A percentile compares a stretch with the other conserved stretches of the same genome.
Evolutionary conservation across 306 rosid species (phyloP).

Genomic region (Malus domestica): DNA sequence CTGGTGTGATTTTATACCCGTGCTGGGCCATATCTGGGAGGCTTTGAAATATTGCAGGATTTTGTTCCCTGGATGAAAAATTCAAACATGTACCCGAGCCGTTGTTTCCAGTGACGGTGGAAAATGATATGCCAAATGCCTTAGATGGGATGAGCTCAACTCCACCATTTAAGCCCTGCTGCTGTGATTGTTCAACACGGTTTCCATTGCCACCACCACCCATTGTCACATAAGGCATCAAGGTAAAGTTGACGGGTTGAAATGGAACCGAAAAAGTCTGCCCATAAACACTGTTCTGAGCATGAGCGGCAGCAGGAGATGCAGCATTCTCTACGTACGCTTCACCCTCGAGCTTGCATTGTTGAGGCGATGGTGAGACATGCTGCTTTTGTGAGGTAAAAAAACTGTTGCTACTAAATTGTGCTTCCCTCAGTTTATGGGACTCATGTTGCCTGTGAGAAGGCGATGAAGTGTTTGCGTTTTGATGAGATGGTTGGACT

Average conservation of each 20-base stretch:
- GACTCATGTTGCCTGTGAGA: conserved; percentile 41
- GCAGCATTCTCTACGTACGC: conserved; percentile 24
- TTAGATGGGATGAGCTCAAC: conserved; percentile 50
- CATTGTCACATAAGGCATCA: conserved; percentile 42
- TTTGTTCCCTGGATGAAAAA: conserved; percentile 22
- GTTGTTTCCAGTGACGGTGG: conserved; percentile 18
- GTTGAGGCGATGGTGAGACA: conserved; percentile 21
- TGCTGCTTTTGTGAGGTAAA: conserved; percentile 41
- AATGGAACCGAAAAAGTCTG: conserved; percentile 49
- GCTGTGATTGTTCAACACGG: conserved; percentile 39
- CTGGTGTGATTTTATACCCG: conserved; percentile 40
- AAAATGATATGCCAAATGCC: conserved; percentile 54
- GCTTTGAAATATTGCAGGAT: conserved; percentile 34
- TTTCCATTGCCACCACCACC: conserved; percentile 35
- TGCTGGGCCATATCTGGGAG: conserved; percentile 39
- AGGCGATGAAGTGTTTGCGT: conserved; percentile 25
- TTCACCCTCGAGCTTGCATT: conserved; percentile 37
- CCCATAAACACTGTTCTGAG: conserved; percentile 35
- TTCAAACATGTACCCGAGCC: conserved; percentile 21
- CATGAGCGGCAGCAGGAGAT: conserved; percentile 34
- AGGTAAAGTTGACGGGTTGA: conserved; percentile 50
- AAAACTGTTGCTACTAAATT: conserved; percentile 28
- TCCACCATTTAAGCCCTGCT: conserved; percentile 37
- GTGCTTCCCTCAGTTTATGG: conserved; percentile 26
- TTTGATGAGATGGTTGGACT: conserved; percentile 33